These are phyloP conservation scores for Sonneratia alba DNA, from an alignment of 345 rosid genomes.

Conservation along the genomic window DNA sequence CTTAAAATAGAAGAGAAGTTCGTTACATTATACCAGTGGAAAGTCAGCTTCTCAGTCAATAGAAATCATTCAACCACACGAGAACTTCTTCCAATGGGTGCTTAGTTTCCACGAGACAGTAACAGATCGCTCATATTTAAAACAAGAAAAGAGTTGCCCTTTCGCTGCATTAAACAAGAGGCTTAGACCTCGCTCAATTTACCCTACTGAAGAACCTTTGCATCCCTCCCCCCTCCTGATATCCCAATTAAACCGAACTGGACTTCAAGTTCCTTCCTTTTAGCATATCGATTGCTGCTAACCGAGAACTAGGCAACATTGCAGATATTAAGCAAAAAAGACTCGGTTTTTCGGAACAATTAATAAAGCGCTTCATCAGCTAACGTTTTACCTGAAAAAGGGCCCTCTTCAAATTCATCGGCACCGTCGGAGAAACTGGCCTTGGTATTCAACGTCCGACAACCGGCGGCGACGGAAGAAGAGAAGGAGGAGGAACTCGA, in stretches of 20 bases:
- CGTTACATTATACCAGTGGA: not conserved
- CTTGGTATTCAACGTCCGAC: not conserved
- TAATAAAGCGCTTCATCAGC: not conserved
- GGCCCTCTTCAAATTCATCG: conserved; percentile 2
- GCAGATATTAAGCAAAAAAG: not conserved
- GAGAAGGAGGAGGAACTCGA: not conserved
- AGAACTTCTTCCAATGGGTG: not conserved
- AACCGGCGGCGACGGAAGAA: not conserved
- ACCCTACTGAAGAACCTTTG: not conserved
- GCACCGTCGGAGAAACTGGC: conserved; percentile 2
- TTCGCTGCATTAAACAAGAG: not conserved
- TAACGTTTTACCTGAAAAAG: not conserved
- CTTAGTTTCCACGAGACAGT: no score
- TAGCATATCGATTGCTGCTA: not conserved
- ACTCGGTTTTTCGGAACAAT: no score
- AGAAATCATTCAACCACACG: not conserved
- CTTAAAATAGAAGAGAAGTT: not conserved
- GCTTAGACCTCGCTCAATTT: not conserved
- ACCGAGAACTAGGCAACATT: not conserved
- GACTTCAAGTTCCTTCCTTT: not conserved
- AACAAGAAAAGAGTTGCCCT: not conserved
- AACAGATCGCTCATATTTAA: no score
- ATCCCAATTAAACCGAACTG: not conserved
- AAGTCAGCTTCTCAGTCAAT: not conserved
- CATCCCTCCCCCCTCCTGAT: not conserved